Conservation (phyloP, 192 early-diverging fungal genomes). For the Radiomyces spectabilis region DNA sequence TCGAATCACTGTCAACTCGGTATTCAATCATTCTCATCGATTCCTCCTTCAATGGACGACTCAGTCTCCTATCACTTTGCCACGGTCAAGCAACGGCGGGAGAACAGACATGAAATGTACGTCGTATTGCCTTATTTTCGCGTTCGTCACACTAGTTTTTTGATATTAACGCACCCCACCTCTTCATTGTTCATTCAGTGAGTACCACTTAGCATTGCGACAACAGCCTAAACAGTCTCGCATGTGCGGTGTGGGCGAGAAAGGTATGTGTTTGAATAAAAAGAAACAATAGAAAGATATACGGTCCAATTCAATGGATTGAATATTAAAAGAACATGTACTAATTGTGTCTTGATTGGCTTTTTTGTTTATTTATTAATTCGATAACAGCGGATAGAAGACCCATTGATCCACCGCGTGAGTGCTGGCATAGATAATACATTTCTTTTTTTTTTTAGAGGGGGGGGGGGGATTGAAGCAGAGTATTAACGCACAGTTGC, state of each 20-base stretch:
- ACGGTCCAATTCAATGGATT: not conserved
- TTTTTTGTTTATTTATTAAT: conserved; percentile 3
- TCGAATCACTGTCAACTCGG: too few relatives aligned
- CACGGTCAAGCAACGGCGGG: conserved; percentile 30
- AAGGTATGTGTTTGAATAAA: conserved; percentile 73
- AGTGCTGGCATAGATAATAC: too few relatives aligned
- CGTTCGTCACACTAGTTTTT: not conserved
- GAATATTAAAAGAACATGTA: too few relatives aligned
- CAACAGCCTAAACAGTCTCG: conserved; percentile 93
- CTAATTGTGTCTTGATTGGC: not conserved
- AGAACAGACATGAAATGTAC: conserved; percentile 37
- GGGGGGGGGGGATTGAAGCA: too few relatives aligned
- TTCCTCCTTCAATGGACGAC: conserved; percentile 26
- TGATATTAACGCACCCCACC: not conserved
- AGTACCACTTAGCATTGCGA: conserved; percentile 60
- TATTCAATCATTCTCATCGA: not conserved
- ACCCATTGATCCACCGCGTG: conserved; percentile 73
- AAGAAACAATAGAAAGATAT: not conserved
- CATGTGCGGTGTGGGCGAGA: conserved; percentile 92
- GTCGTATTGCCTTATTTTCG: not conserved
- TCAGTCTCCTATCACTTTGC: conserved; percentile 37
- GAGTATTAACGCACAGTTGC: not conserved
- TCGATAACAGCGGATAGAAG: conserved; percentile 76
- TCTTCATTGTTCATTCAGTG: too few relatives aligned
- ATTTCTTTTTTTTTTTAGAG: too few relatives aligned